Conservation (phyloP, 345 rosid genomes). For the Carallia brachiata region DNA sequence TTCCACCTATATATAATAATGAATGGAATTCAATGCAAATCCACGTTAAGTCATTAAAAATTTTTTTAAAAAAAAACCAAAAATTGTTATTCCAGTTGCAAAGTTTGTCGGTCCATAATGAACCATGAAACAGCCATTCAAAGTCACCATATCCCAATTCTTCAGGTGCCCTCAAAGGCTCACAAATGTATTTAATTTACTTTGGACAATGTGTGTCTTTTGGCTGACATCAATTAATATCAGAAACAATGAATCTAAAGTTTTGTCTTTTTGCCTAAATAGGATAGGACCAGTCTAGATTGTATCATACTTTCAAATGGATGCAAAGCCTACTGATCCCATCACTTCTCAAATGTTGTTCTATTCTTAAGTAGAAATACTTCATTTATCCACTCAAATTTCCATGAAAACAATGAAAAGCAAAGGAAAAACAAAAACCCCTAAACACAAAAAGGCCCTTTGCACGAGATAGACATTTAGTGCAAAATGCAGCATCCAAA, state of each 20-base stretch:
- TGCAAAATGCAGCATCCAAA: too few species aligned
- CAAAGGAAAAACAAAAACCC: too few species aligned
- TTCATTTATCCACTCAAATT: too few species aligned
- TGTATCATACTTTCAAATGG: conserved; percentile 20
- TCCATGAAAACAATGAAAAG: too few species aligned
- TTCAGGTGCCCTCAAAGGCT: neutral
- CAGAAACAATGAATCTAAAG: conserved; percentile 28
- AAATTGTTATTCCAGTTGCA: too few species aligned
- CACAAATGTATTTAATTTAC: neutral
- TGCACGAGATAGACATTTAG: too few species aligned
- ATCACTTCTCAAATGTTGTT: neutral
- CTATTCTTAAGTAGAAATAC: too few species aligned
- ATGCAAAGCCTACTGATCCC: conserved; percentile 12
- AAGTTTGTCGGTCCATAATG: conserved; percentile 28
- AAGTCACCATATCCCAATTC: conserved; percentile 4
- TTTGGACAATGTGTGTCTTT: conserved; percentile 23
- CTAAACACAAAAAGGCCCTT: too few species aligned
- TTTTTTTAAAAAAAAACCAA: too few species aligned
- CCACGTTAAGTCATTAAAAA: too few species aligned
- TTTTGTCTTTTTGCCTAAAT: conserved; percentile 44
- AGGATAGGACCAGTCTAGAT: conserved; percentile 23
- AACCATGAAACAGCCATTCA: conserved; percentile 19
- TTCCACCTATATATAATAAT: too few species aligned
- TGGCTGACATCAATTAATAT: conserved; percentile 48
- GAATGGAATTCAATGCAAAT: neutral